Percentiles rank a stretch among this genome's conserved stretches.
Conservation (phyloP, 2,329 filamentous ascomycete genomes). For the Cercospora sp. region DNA sequence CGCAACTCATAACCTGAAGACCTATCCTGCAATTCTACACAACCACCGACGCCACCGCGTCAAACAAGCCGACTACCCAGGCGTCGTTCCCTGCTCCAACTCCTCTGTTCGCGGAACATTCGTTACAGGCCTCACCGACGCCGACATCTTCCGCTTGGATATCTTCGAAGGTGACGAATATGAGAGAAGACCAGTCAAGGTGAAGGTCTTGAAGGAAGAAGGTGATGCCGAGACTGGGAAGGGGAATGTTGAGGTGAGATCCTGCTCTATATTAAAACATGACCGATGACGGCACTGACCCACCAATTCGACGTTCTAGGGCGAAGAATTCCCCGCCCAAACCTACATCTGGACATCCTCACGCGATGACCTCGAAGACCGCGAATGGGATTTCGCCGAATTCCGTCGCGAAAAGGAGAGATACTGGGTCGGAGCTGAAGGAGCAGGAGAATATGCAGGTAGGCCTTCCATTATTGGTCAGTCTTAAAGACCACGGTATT, state of each 20-base stretch:
- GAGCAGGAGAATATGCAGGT: constrained; percentile 50
- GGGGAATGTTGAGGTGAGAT: constrained; percentile 36
- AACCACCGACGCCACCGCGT: constrained; percentile 72
- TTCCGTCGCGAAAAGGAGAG: constrained; percentile 75
- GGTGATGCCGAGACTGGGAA: constrained; percentile 21
- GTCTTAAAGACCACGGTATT: constrained; percentile 7
- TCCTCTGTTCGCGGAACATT: constrained; percentile 70
- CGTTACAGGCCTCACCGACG: constrained; percentile 74
- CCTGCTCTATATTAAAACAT: too few species aligned
- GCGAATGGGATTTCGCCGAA: constrained; percentile 85
- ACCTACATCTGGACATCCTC: constrained; percentile 55
- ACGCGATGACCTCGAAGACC: constrained; percentile 59
- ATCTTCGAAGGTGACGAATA: constrained; percentile 81
- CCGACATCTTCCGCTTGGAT: constrained; percentile 74
- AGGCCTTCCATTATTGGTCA: constrained; percentile 37
- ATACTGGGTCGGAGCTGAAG: constrained; percentile 56
- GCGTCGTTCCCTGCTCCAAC: constrained; percentile 56
- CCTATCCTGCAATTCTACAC: constrained; percentile 74
- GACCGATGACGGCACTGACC: too few species aligned
- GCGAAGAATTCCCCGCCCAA: constrained; percentile 47
- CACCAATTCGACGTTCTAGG: background rate
- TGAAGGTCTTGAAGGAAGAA: constrained; percentile 29
- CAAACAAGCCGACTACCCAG: constrained; percentile 73
- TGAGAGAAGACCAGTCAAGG: constrained; percentile 52
- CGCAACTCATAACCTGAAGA: constrained; percentile 54